Percentiles rank a stretch among this genome's conserved stretches.
Evolutionary conservation across 495 filamentous ascomycete species (phyloP).

Genomic region (Penicillium desertorum): DNA sequence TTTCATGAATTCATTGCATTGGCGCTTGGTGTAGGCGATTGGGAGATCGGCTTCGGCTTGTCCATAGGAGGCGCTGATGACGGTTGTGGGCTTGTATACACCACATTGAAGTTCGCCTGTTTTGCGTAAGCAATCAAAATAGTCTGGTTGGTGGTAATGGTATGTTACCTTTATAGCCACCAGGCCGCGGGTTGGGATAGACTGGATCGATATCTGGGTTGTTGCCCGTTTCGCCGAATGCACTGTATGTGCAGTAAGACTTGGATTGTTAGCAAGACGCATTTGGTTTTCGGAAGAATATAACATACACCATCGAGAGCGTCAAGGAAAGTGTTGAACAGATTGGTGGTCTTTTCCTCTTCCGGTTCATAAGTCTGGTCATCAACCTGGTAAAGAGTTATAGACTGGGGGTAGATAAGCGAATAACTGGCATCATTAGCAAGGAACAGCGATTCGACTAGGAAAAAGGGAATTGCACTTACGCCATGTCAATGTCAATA

Average conservation of each 20-base stretch:
- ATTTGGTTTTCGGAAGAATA: neutral
- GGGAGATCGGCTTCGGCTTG: constrained; percentile 54
- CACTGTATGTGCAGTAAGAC: constrained; percentile 36
- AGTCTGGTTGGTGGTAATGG: neutral
- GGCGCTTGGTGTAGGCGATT: constrained; percentile 51
- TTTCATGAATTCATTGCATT: constrained; percentile 64
- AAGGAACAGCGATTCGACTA: neutral
- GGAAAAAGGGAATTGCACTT: neutral
- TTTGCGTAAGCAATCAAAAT: neutral
- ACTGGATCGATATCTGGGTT: constrained; percentile 43
- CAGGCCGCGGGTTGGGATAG: constrained; percentile 54
- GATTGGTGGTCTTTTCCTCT: constrained; percentile 40
- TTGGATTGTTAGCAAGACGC: constrained; percentile 7
- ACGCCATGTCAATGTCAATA: constrained; percentile 49
- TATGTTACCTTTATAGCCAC: constrained; percentile 52
- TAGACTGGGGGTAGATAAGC: constrained; percentile 53
- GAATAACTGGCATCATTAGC: constrained; percentile 25
- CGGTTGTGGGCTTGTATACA: constrained; percentile 58
- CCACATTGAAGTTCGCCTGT: constrained; percentile 57
- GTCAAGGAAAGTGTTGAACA: constrained; percentile 53
- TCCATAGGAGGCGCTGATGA: constrained; percentile 61
- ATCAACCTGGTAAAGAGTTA: constrained; percentile 57
- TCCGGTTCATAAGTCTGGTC: constrained; percentile 45
- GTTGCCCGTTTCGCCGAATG: constrained; percentile 50
- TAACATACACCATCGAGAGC: constrained; percentile 54